Base-by-base conservation (phyloP, 192 early-diverging fungal genomes). In the Entrophospora sp. region DNA sequence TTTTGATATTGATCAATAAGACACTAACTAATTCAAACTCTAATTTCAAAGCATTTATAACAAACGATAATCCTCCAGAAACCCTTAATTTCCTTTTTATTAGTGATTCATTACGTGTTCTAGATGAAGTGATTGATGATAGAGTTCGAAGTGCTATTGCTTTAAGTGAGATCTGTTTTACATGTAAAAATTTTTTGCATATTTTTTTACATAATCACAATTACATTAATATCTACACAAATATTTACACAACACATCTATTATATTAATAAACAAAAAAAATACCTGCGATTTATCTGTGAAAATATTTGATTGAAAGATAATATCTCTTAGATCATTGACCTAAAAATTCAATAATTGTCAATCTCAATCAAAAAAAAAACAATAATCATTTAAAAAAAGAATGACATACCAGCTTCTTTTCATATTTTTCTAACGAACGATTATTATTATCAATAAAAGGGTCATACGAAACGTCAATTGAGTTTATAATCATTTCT, bases 91-190 rank as follows among this genome's bases (percentile, higher is more conserved):
- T 13, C 0, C 8, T 64, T 36, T 64, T 64, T 13, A 64, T 64
- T 30, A 16, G 3, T 13, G 4, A 10, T 64, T 64, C 61, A 49
- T 64, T 18, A 35, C 45, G 61, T 31, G 61, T 49, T 49, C n/a
- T 46, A 27, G 25, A 45, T 9, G 61, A 32, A 27, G 36, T 36
- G 18, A 64, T 16, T 4, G 46, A 49, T 10, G 61, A 49, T 28
- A 64, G 13, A 18, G 22, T 36, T 18, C 46, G 31, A 38, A 64
- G 36, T 10, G 61, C 18, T 36, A 64, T 45, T n/a, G 46, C 46
- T 49, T 49, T 45, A 38, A 64, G 61, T 6, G 61, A 64, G 22
- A 64, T 64, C 61, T 64, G 36, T 35, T 48, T n/a, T n/a, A n/a
- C n/a, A n/a, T n/a, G n/a, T n/a, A n/a, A n/a, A n/a, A n/a, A n/a